Evolutionary conservation across 2,329 filamentous ascomycete species (phyloP).

Genomic region (Colletotrichum zoysiae): DNA sequence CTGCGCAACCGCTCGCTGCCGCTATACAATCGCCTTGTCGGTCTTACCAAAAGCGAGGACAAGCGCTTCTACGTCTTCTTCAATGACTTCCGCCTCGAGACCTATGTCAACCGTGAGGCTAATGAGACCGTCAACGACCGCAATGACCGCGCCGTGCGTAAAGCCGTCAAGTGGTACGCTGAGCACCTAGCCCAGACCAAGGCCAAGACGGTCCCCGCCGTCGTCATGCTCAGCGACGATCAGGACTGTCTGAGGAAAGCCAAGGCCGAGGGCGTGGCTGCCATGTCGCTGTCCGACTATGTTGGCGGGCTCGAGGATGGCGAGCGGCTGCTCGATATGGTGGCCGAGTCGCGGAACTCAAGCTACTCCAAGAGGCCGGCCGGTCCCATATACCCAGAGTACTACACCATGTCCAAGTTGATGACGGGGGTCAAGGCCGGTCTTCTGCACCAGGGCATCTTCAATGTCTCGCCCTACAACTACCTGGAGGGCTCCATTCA

Average conservation of each 20-base stretch:
- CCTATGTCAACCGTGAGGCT: constrained; percentile 79
- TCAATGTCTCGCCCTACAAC: constrained; percentile 98
- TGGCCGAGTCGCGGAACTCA: constrained; percentile 81
- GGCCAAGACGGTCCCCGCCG: constrained; percentile 73
- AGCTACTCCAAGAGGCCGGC: constrained; percentile 71
- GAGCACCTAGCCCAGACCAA: constrained; percentile 80
- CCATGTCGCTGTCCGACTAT: constrained; percentile 79
- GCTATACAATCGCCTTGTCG: constrained; percentile 92
- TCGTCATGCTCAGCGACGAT: constrained; percentile 96
- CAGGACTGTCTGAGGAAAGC: constrained; percentile 88
- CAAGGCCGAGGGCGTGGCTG: constrained; percentile 78
- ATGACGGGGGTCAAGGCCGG: constrained; percentile 93
- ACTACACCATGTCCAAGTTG: constrained; percentile 90
- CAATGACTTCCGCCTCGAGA: constrained; percentile 97
- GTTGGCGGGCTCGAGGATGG: constrained; percentile 87
- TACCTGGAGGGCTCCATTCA: constrained; percentile 95
- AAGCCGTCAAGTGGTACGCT: constrained; percentile 89
- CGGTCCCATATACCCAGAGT: constrained; percentile 87
- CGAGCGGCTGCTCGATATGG: constrained; percentile 91
- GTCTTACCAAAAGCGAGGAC: constrained; percentile 92
- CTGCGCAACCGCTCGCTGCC: constrained; percentile 93
- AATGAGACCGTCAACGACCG: constrained; percentile 95
- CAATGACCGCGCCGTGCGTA: constrained; percentile 91
- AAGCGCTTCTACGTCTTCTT: constrained; percentile 99
- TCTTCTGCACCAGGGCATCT: constrained; percentile 91